These are phyloP conservation scores for Hyaloscypha hepaticicola DNA, from an alignment of 495 filamentous ascomycete genomes.

Conservation along the genomic window DNA sequence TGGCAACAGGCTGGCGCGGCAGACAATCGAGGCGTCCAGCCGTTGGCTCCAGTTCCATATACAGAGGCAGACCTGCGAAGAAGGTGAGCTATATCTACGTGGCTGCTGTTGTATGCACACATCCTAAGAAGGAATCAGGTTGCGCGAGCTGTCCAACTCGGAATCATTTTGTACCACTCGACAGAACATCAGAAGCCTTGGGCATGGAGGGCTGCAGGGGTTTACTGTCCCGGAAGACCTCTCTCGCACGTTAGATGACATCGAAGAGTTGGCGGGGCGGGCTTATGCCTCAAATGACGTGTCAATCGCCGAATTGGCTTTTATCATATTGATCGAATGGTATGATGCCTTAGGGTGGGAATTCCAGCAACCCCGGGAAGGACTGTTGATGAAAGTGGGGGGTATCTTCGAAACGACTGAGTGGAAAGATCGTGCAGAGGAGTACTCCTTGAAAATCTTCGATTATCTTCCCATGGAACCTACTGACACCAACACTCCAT, in stretches of 20 bases:
- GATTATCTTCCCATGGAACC: background rate
- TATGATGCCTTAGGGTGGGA: background rate
- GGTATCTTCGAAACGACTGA: background rate
- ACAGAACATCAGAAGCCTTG: background rate
- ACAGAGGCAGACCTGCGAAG: background rate
- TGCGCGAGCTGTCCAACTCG: background rate
- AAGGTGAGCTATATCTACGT: slow-evolving; percentile 3
- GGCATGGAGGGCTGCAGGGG: background rate
- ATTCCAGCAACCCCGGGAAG: background rate
- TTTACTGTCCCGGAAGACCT: background rate
- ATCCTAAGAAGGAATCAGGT: slow-evolving; percentile 6
- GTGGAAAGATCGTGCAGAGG: background rate
- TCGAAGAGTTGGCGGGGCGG: background rate
- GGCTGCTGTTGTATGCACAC: background rate
- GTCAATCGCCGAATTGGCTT: background rate
- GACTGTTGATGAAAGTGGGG: background rate
- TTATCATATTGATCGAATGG: slow-evolving; percentile 1
- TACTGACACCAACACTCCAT: background rate
- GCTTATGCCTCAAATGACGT: background rate
- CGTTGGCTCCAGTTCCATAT: background rate
- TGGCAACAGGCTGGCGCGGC: background rate
- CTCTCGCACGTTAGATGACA: background rate
- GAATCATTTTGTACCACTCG: background rate
- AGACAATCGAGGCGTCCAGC: slow-evolving; percentile 1
- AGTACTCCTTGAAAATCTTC: slow-evolving; percentile 6